These are phyloP conservation scores for Nannochloris sp. DNA, from an alignment of 139 green algal species.

Conservation along the genomic window DNA sequence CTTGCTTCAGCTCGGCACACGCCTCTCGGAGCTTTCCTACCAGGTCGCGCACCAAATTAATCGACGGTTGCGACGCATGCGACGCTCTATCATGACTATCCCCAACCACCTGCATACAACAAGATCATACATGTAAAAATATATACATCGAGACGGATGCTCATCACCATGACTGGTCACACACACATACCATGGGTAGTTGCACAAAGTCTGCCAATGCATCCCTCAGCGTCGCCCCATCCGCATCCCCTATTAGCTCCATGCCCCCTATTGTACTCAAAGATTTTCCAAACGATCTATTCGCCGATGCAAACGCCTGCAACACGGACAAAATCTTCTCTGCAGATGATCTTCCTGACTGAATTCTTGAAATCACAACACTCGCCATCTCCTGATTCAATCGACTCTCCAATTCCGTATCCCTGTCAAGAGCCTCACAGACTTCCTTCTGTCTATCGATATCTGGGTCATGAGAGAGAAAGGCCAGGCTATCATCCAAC, in stretches of 20 bases:
- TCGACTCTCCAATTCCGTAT: slow-evolving; percentile 32
- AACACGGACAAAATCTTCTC: slow-evolving; percentile 39
- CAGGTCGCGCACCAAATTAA: background rate
- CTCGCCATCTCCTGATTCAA: slow-evolving; percentile 35
- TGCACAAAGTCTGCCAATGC: slow-evolving; percentile 25
- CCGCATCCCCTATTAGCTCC: slow-evolving; percentile 23
- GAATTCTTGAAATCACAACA: slow-evolving; percentile 28
- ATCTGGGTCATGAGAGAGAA: slow-evolving; percentile 19
- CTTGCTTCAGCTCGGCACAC: slow-evolving; percentile 10
- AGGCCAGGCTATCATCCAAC: background rate
- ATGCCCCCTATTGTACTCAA: slow-evolving; percentile 20
- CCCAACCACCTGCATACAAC: slow-evolving; percentile 7
- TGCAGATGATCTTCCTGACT: slow-evolving; percentile 14
- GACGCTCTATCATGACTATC: slow-evolving; percentile 10
- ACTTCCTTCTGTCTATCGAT: slow-evolving; percentile 29
- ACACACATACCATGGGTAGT: slow-evolving; percentile 9
- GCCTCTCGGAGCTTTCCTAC: slow-evolving; percentile 1
- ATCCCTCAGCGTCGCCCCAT: slow-evolving; percentile 27
- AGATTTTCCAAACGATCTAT: slow-evolving; percentile 24
- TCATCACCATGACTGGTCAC: too few species aligned
- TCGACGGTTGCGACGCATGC: background rate
- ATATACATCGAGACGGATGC: too few species aligned
- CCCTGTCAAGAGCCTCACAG: slow-evolving; percentile 24
- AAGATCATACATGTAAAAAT: too few species aligned
- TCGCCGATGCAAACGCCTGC: slow-evolving; percentile 32